phyloP scores from a whole-genome alignment of 495 filamentous ascomycete species.

The Daldinia decipiens region DNA sequence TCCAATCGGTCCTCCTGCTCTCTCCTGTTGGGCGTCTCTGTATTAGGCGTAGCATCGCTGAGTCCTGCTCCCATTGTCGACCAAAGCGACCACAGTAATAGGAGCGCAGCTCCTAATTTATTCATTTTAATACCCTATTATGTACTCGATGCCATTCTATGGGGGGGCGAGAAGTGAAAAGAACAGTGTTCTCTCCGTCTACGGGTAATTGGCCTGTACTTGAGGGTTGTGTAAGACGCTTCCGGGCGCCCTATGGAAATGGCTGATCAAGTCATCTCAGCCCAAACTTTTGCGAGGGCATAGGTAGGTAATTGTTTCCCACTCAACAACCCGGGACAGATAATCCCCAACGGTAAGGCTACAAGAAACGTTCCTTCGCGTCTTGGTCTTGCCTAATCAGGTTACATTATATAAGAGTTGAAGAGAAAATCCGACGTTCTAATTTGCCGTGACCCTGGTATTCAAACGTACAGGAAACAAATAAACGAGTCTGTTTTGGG shows the following conservation, averaged over 20 bases:
- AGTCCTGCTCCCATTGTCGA: constrained; percentile 13
- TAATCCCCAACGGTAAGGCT: constrained; percentile 1
- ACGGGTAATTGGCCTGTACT: constrained; percentile 4
- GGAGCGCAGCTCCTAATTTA: constrained; percentile 19
- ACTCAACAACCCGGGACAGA: not conserved
- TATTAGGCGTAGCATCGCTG: not conserved
- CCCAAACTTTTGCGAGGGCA: not conserved
- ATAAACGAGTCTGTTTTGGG: constrained; percentile 26
- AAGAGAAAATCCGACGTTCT: constrained; percentile 8
- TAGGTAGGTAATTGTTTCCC: constrained; percentile 1
- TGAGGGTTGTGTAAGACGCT: not conserved
- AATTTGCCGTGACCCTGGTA: constrained; percentile 29
- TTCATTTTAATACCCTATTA: constrained; percentile 32
- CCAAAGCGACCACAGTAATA: constrained; percentile 37
- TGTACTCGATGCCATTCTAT: constrained; percentile 29
- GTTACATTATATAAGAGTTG: constrained; percentile 16
- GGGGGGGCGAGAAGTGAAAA: constrained; percentile 5
- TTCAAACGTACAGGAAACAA: constrained; percentile 40
- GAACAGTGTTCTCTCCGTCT: not conserved
- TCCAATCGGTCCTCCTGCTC: not conserved
- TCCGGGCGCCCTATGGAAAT: constrained; percentile 12
- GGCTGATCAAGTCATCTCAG: not conserved
- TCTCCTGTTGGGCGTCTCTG: not conserved
- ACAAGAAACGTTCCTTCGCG: constrained; percentile 16
- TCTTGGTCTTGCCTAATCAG: constrained; percentile 8